Conservation (phyloP, 805 yeast species). For the Blastobotrys attinorum region DNA sequence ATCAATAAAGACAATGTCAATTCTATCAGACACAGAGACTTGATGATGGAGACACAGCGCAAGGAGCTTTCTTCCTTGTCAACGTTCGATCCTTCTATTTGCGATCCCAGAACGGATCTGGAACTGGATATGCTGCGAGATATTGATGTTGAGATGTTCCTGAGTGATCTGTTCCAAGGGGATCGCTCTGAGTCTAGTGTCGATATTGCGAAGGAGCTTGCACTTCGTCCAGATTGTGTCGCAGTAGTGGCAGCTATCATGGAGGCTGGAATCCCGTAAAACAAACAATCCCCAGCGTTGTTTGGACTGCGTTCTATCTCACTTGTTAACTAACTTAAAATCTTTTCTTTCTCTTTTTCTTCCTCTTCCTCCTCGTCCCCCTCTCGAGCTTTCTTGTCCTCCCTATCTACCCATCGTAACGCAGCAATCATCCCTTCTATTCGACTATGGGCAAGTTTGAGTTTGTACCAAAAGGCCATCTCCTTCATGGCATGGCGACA, state of each 20-base stretch:
- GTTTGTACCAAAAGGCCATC: constrained; percentile 3
- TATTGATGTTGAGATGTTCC: constrained; percentile 3
- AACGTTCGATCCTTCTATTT: constrained; percentile 3
- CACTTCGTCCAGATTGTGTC: background rate
- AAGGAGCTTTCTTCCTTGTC: constrained; percentile 7
- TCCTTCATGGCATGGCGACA: constrained; percentile 1
- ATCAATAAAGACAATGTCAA: background rate
- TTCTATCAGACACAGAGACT: background rate
- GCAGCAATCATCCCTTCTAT: constrained; percentile 1
- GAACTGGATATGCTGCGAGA: constrained; percentile 13
- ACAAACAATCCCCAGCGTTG: no score
- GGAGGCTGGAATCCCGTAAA: constrained; percentile 6
- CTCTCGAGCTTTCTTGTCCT: no score
- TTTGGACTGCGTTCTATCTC: no score
- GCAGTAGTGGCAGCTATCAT: background rate
- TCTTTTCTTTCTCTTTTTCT: no score
- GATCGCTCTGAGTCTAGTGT: background rate
- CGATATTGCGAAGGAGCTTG: no score
- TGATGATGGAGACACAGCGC: constrained; percentile 12
- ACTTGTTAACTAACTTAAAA: no score
- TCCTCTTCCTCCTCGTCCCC: background rate
- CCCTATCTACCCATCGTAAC: background rate
- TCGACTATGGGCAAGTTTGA: constrained; percentile 4
- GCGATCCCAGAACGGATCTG: constrained; percentile 7
- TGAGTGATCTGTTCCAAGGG: no score